Base-by-base conservation (phyloP, 768 basidiomycete species). In the Kwoniella sp. region DNA sequence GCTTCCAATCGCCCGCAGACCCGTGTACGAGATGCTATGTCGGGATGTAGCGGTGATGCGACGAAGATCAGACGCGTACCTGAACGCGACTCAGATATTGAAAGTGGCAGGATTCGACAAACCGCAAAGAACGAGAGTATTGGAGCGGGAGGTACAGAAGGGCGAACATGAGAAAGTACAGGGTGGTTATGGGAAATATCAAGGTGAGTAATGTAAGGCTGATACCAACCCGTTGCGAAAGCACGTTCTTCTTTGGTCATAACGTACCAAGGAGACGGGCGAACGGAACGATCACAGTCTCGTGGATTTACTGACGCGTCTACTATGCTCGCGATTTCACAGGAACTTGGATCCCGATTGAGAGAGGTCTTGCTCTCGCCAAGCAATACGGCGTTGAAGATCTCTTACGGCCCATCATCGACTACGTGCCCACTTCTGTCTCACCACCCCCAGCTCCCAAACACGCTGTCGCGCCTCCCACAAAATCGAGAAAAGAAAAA, bases 51-150 rank as follows among this genome's bases (percentile, higher is more conserved):
- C 96, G 58, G 92, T 98, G 66, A 99, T 99, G 96, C 87, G 95
- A 52, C 86, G 96, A 74, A 89, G 93, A 78, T 85, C 91, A 37
- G 96, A 99, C 82, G 90, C 90, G 46, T 99, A 96, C 91, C 85
- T 99, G 62, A 99, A 99, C 85, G 96, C 96, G 81, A 99, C 96
- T 0, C 80, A 81, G 63, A 96, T 99, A 68, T 86, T 99, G 76
- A 99, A 99, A 80, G 95, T 99, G 71, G 96, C 94, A 27, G 96
- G 95, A 10, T 98, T 98, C 72, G 96, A 99, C 83, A 99, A 99
- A 79, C 96, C 96, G 1, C 96, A 98, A 78, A 85, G 96, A 53
- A 99, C 96, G 63, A 88, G 96, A 58, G 94, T 99, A 17, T 85
- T 99, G 48, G 96, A 99, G 81, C 87, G 96, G 69, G 96, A 99